phyloP scores from a whole-genome alignment of 2,329 filamentous ascomycete species.

The Alternaria panax region DNA sequence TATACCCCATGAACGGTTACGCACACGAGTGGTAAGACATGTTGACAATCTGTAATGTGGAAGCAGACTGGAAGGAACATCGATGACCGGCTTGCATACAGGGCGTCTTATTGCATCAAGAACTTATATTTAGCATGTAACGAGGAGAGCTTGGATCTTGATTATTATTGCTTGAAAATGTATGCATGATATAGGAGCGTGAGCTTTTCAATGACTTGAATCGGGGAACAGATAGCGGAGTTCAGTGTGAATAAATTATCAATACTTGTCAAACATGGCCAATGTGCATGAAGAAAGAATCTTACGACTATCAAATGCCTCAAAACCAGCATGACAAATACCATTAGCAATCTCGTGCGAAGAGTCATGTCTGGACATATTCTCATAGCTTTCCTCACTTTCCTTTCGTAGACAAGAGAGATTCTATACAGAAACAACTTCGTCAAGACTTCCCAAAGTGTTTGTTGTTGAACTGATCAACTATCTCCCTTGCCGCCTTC shows the following conservation, averaged over 20 bases:
- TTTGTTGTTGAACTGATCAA: slow-evolving; percentile 51
- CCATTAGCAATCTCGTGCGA: background rate
- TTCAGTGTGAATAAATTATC: slow-evolving; percentile 2
- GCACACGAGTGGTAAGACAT: background rate
- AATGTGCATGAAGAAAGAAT: background rate
- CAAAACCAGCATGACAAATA: too few relatives aligned
- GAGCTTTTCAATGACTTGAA: background rate
- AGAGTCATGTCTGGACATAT: background rate
- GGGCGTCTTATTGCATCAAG: slow-evolving; percentile 1
- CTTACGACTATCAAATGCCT: background rate
- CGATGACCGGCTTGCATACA: slow-evolving; percentile 3
- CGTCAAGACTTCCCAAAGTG: slow-evolving; percentile 21
- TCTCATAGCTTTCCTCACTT: background rate
- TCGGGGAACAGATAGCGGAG: background rate
- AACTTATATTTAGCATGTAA: background rate
- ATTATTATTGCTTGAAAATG: background rate
- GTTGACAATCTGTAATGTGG: background rate
- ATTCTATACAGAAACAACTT: background rate
- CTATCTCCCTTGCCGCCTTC: slow-evolving; percentile 51
- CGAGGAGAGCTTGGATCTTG: background rate
- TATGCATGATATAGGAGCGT: slow-evolving; percentile 4
- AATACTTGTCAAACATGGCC: background rate
- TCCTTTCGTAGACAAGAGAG: background rate
- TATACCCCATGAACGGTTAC: background rate
- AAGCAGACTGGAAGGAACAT: background rate